A percentile compares a stretch with the other conserved stretches of the same genome.
Conservation (phyloP, 192 early-diverging fungal genomes). For the Obelidium mucronatum region DNA sequence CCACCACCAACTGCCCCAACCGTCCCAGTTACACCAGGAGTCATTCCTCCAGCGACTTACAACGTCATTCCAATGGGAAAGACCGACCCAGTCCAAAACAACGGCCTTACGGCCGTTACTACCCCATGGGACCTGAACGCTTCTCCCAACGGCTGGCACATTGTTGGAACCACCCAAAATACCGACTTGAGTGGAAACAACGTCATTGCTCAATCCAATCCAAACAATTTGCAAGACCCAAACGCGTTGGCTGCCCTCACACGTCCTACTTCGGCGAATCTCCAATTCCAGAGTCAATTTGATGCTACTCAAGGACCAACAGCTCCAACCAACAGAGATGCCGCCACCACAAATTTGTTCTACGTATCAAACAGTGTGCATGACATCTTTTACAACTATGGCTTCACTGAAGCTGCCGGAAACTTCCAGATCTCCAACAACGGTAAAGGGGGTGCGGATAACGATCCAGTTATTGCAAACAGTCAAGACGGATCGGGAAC, state of each 20-base stretch:
- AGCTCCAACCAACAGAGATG: slow-evolving; percentile 10
- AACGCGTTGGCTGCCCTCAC: neutral
- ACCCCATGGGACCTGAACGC: slow-evolving; percentile 26
- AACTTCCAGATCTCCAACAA: slow-evolving; percentile 50
- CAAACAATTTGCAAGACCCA: neutral
- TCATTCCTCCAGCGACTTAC: slow-evolving; percentile 14
- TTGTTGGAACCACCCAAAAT: neutral
- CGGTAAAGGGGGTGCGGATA: slow-evolving; percentile 37
- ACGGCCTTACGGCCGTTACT: neutral
- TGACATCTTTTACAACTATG: no score
- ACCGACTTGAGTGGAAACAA: no score
- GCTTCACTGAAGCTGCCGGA: no score
- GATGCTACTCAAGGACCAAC: slow-evolving; percentile 26
- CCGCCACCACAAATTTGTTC: no score
- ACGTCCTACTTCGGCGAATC: neutral
- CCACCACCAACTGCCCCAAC: neutral
- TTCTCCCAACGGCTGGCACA: slow-evolving; percentile 32
- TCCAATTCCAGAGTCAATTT: neutral
- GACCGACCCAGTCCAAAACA: neutral
- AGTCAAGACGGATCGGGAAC: no score
- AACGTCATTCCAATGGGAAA: no score
- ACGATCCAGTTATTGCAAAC: slow-evolving; percentile 66
- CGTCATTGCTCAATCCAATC: slow-evolving; percentile 16
- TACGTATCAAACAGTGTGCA: slow-evolving; percentile 50
- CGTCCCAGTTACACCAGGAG: neutral